Evolutionary conservation across 2,329 filamentous ascomycete genomes (phyloP).

Genomic region (Chaetomium globosum): DNA sequence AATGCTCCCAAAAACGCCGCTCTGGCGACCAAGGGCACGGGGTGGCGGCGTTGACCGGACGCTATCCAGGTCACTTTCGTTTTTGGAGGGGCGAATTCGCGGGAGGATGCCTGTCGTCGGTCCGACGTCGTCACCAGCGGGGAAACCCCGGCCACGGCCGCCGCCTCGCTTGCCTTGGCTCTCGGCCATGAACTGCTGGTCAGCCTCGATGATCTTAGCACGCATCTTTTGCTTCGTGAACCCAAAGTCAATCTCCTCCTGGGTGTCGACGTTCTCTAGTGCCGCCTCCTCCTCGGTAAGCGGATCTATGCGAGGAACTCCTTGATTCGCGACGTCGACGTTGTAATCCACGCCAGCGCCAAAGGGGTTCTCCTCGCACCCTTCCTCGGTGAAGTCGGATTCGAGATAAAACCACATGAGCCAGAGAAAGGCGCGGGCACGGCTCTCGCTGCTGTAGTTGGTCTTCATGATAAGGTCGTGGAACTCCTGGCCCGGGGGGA

Average conservation of each 20-base stretch:
- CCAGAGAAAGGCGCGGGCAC: constrained; percentile 90
- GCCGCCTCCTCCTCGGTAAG: constrained; percentile 67
- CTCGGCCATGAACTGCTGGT: constrained; percentile 68
- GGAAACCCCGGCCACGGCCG: constrained; percentile 34
- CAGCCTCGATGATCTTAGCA: constrained; percentile 73
- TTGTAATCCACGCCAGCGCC: constrained; percentile 70
- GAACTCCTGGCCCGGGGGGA: constrained; percentile 82
- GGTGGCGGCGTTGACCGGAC: constrained; percentile 57
- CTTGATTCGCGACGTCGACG: constrained; percentile 66
- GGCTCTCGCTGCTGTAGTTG: constrained; percentile 76
- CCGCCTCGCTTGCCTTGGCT: constrained; percentile 62
- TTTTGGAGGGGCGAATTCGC: constrained; percentile 64
- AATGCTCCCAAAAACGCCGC: constrained; percentile 43
- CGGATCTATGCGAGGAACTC: constrained; percentile 67
- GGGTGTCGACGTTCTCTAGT: constrained; percentile 73
- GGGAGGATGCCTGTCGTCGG: constrained; percentile 61
- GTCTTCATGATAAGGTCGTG: constrained; percentile 95
- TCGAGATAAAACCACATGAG: constrained; percentile 99
- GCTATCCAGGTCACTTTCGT: constrained; percentile 59
- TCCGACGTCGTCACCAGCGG: constrained; percentile 54
- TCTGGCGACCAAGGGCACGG: constrained; percentile 43
- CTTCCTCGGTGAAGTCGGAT: constrained; percentile 88
- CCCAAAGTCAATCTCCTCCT: constrained; percentile 70
- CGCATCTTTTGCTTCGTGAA: constrained; percentile 73
- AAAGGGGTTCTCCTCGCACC: constrained; percentile 88